Conservation (phyloP, 148 eudicot genomes). For the Vaccinium vitisidaea region DNA sequence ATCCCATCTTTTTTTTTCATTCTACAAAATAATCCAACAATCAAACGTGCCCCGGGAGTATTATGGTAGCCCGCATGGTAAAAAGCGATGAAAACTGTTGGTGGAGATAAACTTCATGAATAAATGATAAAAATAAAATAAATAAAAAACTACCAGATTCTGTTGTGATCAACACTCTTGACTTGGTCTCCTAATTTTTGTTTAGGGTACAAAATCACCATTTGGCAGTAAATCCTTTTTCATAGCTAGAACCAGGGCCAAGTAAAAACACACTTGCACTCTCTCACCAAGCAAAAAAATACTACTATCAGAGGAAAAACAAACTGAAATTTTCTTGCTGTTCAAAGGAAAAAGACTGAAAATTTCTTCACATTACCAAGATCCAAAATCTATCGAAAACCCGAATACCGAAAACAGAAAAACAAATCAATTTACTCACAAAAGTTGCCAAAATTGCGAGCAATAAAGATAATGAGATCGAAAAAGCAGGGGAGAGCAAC, state of each 20-base stretch:
- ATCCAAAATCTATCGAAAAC: not conserved
- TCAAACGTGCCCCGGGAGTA: too few species aligned
- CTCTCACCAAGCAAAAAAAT: not conserved
- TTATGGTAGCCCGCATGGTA: not conserved
- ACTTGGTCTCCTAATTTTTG: constrained; percentile 8
- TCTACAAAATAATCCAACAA: too few species aligned
- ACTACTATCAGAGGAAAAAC: not conserved
- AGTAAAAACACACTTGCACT: not conserved
- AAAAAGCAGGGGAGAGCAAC: constrained; percentile 36
- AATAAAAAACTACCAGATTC: not conserved
- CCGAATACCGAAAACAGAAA: not conserved
- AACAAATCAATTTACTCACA: not conserved
- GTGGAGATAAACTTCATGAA: too few species aligned
- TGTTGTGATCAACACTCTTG: not conserved
- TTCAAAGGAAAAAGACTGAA: not conserved
- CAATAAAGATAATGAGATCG: constrained; percentile 23
- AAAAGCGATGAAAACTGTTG: too few species aligned
- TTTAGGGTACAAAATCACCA: constrained; percentile 10
- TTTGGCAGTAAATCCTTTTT: constrained; percentile 19
- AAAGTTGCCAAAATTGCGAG: constrained; percentile 29
- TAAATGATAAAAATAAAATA: not conserved
- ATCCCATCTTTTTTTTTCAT: too few species aligned
- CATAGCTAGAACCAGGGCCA: constrained; percentile 10
- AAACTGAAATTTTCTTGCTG: not conserved
- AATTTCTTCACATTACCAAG: constrained; percentile 5